Conservation (phyloP, 1,284 basidiomycete genomes). For the Xerocomus amazonicus region DNA sequence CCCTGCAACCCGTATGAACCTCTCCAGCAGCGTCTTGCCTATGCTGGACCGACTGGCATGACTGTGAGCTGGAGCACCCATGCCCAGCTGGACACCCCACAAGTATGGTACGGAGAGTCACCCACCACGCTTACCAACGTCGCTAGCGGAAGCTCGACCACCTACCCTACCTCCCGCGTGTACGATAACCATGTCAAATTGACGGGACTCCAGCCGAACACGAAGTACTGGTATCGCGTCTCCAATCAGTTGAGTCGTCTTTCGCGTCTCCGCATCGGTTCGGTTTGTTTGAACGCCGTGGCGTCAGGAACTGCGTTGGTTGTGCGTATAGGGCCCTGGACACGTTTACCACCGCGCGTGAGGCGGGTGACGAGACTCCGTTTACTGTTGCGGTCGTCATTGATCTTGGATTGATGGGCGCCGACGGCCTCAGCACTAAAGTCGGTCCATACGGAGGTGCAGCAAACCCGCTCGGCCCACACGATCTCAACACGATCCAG, state of each 20-base stretch:
- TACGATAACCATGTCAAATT: slow-evolving; percentile 30
- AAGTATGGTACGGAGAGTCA: slow-evolving; percentile 27
- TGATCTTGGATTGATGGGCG: slow-evolving; percentile 30
- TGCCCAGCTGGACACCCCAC: slow-evolving; percentile 18
- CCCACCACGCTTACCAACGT: slow-evolving; percentile 17
- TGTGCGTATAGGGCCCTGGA: slow-evolving; percentile 27
- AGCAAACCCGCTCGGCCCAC: slow-evolving; percentile 22
- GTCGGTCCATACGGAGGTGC: slow-evolving; percentile 27
- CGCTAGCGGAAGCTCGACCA: slow-evolving; percentile 19
- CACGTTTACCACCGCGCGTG: slow-evolving; percentile 25
- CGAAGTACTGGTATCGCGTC: slow-evolving; percentile 29
- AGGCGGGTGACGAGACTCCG: slow-evolving; percentile 14
- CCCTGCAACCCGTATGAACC: slow-evolving; percentile 30
- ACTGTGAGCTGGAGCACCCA: slow-evolving; percentile 27
- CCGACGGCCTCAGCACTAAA: slow-evolving; percentile 27
- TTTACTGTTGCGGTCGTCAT: slow-evolving; percentile 28
- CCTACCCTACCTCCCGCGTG: slow-evolving; percentile 25
- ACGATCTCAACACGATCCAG: slow-evolving; percentile 30
- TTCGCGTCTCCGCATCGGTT: background rate
- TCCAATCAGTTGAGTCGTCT: slow-evolving; percentile 25
- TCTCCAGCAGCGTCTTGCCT: slow-evolving; percentile 26
- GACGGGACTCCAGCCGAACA: slow-evolving; percentile 22
- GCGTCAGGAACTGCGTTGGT: slow-evolving; percentile 24
- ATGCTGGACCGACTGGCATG: slow-evolving; percentile 26
- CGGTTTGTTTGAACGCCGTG: background rate